phyloP scores from a whole-genome alignment of 345 rosid species.

The Lepidium aucheri region DNA sequence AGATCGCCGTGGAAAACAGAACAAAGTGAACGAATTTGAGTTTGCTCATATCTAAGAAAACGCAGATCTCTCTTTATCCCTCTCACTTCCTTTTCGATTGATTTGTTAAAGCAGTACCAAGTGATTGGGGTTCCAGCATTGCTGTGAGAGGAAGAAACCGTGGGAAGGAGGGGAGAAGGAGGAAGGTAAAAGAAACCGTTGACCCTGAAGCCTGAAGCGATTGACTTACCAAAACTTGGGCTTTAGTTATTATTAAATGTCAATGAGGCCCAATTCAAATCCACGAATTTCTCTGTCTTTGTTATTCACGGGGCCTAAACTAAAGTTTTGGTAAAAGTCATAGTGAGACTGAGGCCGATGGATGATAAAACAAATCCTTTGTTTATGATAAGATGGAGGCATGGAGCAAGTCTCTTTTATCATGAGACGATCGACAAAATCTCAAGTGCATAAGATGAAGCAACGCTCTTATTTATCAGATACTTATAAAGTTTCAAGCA shows the following conservation, averaged over 20 bases:
- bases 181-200: not conserved
- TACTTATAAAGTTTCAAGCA: constrained; percentile 20
- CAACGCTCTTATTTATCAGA: constrained; percentile 17
- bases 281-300: too few species aligned
- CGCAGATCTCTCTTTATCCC: not conserved
- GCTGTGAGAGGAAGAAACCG: not conserved
- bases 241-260: not conserved
- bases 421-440: not conserved
- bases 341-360: too few species aligned
- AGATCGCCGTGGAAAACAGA: constrained; percentile 15
- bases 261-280: not conserved
- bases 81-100: not conserved
- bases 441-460: not conserved
- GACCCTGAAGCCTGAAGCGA: constrained; percentile 13
- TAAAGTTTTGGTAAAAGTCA: too few species aligned
- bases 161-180: not conserved
- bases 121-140: constrained; percentile 8
- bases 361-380: too few species aligned
- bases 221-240: not conserved
- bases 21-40: not conserved
- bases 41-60: constrained; percentile 8
- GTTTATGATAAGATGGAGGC: not conserved
- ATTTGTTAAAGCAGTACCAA: not conserved
- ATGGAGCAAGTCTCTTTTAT: not conserved
- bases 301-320: too few species aligned